Base-by-base conservation (phyloP, 805 yeast genomes). In the Wickerhamomyces subpelliculosus region DNA sequence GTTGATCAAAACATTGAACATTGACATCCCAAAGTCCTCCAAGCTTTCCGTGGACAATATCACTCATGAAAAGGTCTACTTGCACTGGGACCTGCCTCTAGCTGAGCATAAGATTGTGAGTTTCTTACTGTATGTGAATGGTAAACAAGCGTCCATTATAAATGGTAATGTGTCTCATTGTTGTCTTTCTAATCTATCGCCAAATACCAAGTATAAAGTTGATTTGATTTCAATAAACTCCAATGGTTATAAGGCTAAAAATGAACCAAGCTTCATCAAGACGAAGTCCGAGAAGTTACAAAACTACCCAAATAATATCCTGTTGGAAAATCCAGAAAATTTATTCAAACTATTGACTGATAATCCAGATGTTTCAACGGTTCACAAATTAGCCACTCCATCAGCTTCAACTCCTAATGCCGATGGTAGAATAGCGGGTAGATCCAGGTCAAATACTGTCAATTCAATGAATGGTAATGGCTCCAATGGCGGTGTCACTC, bases 11-110 rank as follows among this genome's bases (percentile, higher is more conserved):
- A 64, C 65, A 25, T 55, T 78, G 29, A 66, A 68, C 44, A 65
- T 77, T 17, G 71, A 70, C 22, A 71, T 78, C 25, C 85, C 85
- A 4, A 70, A 66, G 39, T 62, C 73, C 8, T 81, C 82, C 3
- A 56, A 60, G 33, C 61, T 78, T 13, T 75, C 80, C 35, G 66
- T 78, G 7, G 83, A 76, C 48, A 67, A 69, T 45, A 68, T 78
- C 34, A 65, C 72, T 6, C 56, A 61, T 26, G 49, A 58, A 8
- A 58, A 72, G 21, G 70, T 75, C 27, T 67, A 65, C 20, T 41
- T 78, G 24, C 84, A 75, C 48, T 78, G 84, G 82, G 79, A 73
- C 47, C 18, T 55, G 49, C 36, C 54, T 31, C 17, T 40, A 41
- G 31, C 40, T 9, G 46, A 42, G 4, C 40, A 41, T 10, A 49